Base-by-base conservation (phyloP, 768 basidiomycete genomes). In the Daedaleopsis nitida region DNA sequence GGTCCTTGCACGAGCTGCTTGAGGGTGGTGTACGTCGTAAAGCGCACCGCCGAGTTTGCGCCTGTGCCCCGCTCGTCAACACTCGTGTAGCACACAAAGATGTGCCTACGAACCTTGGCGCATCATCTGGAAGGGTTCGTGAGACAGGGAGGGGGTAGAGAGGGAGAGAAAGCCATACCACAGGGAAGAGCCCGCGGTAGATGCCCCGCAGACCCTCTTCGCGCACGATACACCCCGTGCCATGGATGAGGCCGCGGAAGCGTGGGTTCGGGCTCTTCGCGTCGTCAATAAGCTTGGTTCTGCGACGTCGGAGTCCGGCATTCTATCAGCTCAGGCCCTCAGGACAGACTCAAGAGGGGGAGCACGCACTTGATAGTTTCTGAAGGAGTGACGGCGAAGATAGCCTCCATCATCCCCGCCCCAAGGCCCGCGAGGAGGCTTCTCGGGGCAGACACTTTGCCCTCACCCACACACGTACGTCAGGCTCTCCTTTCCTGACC, bases 201-300 rank as follows among this genome's bases (percentile, higher is more conserved):
- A 94, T 83, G 3, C 92, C 96, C 7, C 77, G 71, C 8, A 96
- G 72, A 2, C 97, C 97, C 73, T 98, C 95, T 71, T 92, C 85
- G 24, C 83, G 78, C 19, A 98, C 81, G 58, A 99, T 99, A 10
- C 81, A 78, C 10, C 75, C 68, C 1, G 94, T 92, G 16, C 95
- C 97, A 65, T 98, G 94, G 4, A 93, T 69, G 21, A 98, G 80
- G 11, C 96, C 96, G 43, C 86, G 88, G 72, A 91, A 98, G 68
- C 88, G 86, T 0, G 97, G 96, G 60, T 83, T 81, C 0, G 92
- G 83, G 19, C 87, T 86, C 72, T 94, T 93, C 2, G 93, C 86
- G 67, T 98, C 97, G 69, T 95, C 95, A 59, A 99, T 96, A 58
- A 98, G 84, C 72, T 99, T 99, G 23, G 97, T 99, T 72, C 96